A percentile compares a stretch with the other conserved stretches of the same genome.
Evolutionary conservation across 495 filamentous ascomycete species (phyloP).

Genomic region (Talaromyces borbonicus): DNA sequence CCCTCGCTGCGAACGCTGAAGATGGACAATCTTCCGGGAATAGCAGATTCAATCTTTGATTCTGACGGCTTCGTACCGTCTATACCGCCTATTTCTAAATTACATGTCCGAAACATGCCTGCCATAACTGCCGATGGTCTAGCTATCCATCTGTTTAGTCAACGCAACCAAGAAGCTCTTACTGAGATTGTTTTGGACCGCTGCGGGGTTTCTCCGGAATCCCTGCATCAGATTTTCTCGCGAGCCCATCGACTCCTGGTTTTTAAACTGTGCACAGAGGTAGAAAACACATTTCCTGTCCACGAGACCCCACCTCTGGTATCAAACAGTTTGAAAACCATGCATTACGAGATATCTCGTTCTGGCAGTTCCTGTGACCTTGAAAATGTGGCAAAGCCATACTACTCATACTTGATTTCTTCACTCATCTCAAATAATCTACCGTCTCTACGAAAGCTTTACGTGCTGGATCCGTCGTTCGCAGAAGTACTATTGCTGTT

Average conservation of each 20-base stretch:
- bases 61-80: conserved; percentile 47
- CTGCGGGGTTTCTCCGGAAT: conserved; percentile 55
- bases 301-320: conserved; percentile 50
- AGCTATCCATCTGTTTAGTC: conserved; percentile 46
- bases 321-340: conserved; percentile 52
- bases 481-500: conserved; percentile 62
- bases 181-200: conserved; percentile 51
- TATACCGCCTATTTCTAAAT: conserved; percentile 59
- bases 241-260: conserved; percentile 49
- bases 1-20: conserved; percentile 60
- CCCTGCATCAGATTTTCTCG: conserved; percentile 54
- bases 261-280: conserved; percentile 57
- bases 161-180: conserved; percentile 40
- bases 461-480: conserved; percentile 76
- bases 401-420: conserved; percentile 78
- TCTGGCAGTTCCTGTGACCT: conserved; percentile 42
- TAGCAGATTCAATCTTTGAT: conserved; percentile 68
- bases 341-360: conserved; percentile 76
- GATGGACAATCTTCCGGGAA: conserved; percentile 51
- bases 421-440: conserved; percentile 69
- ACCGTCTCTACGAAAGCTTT: conserved; percentile 62
- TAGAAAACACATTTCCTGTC: conserved; percentile 55
- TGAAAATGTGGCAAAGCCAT: conserved; percentile 51
- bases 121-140: conserved; percentile 63
- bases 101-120: conserved; percentile 58